Evolutionary conservation across 305 asterid species (phyloP).

Genomic region (Solanum aculeatissimum): DNA sequence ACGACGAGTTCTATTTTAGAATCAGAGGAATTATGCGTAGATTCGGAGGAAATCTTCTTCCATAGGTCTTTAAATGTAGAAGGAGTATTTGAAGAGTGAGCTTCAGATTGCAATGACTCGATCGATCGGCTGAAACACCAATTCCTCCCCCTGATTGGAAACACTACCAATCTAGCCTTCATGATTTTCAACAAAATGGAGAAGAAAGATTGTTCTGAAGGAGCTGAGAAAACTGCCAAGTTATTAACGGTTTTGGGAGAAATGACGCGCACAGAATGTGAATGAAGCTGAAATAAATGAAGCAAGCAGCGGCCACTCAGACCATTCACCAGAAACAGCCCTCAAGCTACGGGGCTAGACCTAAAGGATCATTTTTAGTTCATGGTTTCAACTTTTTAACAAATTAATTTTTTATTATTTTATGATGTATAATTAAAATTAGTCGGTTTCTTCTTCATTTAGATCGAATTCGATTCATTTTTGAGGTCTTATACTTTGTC

Average conservation of each 20-base stretch:
- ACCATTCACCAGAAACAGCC: not conserved
- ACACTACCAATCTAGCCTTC: slow-evolving; percentile 76
- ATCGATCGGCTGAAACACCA: slow-evolving; percentile 82
- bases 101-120: slow-evolving; percentile 33
- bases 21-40: slow-evolving; percentile 9
- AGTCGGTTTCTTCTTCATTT: too few relatives aligned
- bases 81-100: slow-evolving; percentile 49
- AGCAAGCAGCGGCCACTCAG: not conserved
- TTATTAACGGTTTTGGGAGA: not conserved
- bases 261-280: not conserved
- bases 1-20: slow-evolving; percentile 48
- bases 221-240: not conserved
- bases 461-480: too few relatives aligned
- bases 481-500: too few relatives aligned
- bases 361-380: not conserved
- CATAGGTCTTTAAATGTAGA: slow-evolving; percentile 66
- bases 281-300: not conserved
- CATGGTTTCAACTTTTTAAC: not conserved
- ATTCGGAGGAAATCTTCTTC: slow-evolving; percentile 25
- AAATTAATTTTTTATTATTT: not conserved
- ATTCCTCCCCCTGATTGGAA: slow-evolving; percentile 82
- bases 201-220: not conserved
- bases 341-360: not conserved
- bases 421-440: not conserved
- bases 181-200: slow-evolving; percentile 8